Base-by-base conservation (phyloP, 257 asterid genomes). In the Solanum tacnaense region DNA sequence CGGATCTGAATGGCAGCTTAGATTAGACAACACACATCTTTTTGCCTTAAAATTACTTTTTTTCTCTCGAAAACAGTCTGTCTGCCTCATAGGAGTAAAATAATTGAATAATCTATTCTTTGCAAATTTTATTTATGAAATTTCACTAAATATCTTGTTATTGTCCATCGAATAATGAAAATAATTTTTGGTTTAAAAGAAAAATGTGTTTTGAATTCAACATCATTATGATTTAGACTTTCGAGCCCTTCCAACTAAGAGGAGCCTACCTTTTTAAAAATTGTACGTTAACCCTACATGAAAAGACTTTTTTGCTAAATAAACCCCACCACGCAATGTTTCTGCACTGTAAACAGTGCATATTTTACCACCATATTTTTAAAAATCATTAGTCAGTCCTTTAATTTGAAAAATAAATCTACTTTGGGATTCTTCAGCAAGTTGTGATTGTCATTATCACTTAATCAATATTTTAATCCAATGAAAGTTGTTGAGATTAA, bases 1-100 rank as follows among this genome's bases (percentile, higher is more conserved):
- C 85, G 88, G 93, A 93, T 93, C 92, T 93, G 91, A 86, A 89
- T 83, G 52, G 52, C 49, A 44, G 52, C 52, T 44, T 44, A 12
- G 52, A 44, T 44, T 44, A 44, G 52, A 44, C 52, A 44, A 11
- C 52, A 44, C 52, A 44, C 16, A 12, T 44, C 16, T 41, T 41
- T 41, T 41, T 41, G 49, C 49, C 15, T 41, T 41, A 11, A 1
- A 44, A 44, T 44, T 41, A 41, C 49, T 9, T 2, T 8, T 41
- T 3, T 11, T 36, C 6, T 36, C 1, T 62, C 2, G 3, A 56
- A 56, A 56, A 56, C 7, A 18, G 0, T 18, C 0, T 44, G 1
- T 75, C 12, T 27, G 7, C 1, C 32, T 6, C 11, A 3, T 11
- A 44, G 0, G 49, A 44, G 16, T 44, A 0, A 44, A 41, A 41